Evolutionary conservation across 1,284 basidiomycete species (phyloP).

Genomic region (Apiotrichum siamense): DNA sequence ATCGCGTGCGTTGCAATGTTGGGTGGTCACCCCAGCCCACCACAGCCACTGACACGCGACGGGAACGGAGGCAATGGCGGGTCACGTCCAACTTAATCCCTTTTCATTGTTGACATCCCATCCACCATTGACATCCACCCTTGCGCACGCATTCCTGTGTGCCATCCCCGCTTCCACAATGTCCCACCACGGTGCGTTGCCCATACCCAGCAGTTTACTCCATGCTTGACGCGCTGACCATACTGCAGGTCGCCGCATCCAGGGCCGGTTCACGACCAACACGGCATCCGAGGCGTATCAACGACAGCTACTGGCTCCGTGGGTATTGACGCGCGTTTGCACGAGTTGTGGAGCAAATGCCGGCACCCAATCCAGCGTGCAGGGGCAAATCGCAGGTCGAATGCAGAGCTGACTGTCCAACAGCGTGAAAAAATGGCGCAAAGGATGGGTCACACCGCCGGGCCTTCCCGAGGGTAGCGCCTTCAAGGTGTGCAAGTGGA

Average conservation of each 20-base stretch:
- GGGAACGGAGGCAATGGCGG: not conserved
- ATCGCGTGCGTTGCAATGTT: too few relatives aligned
- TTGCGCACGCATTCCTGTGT: too few relatives aligned
- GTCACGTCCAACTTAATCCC: too few relatives aligned
- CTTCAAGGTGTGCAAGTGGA: slow-evolving; percentile 27
- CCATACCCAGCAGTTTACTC: too few relatives aligned
- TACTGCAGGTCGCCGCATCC: slow-evolving; percentile 17
- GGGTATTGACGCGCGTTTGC: slow-evolving; percentile 6
- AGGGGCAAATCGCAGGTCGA: too few relatives aligned
- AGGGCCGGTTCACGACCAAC: slow-evolving; percentile 29
- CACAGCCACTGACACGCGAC: too few relatives aligned
- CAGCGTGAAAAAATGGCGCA: slow-evolving; percentile 34
- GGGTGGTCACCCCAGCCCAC: too few relatives aligned
- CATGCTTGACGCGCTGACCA: not conserved
- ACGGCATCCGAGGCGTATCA: slow-evolving; percentile 30
- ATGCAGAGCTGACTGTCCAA: not conserved
- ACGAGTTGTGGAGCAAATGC: not conserved
- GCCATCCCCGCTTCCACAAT: too few relatives aligned
- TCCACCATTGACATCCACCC: too few relatives aligned
- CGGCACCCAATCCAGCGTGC: not conserved
- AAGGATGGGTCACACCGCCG: slow-evolving; percentile 30
- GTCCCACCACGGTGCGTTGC: too few relatives aligned
- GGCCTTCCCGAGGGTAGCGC: slow-evolving; percentile 31
- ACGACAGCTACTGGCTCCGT: slow-evolving; percentile 34
- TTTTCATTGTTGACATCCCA: too few relatives aligned